Evolutionary conservation across 225 moss, liverwort and hornwort genomes (phyloP), one percentile per base, ranked within the genome.

Genomic region (Ulota crispa): DNA sequence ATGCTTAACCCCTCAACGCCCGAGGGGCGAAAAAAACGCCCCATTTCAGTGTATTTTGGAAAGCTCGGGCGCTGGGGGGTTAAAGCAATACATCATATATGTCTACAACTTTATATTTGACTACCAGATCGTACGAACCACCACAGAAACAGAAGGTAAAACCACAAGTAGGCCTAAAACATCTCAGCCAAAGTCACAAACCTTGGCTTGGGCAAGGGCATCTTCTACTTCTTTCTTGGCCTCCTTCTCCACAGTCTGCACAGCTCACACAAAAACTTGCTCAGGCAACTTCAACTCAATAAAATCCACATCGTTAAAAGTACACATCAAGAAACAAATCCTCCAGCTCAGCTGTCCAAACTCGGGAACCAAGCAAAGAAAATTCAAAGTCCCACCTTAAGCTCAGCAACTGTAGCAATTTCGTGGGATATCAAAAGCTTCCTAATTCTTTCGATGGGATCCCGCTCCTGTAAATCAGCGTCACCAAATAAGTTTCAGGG

Each of bases 361-460:
- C 34, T 67, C 66, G 27, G 26, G 68, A 72, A 68, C 36, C 16
- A 20, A 32, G n/a, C 1, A 27, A 21, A 24, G 9, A 5, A 69
- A 43, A 47, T 16, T 1, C 8, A 7, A 70, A 55, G 19, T 27
- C 24, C 32, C 18, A 89, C 92, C 90, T 92, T 99, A 77, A 99
- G 82, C 32, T 95, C 98, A 20, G 90, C 91, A 74, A 91, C 94
- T 8, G 94, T 85, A 30, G 90, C 92, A 69, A 99, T 92, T 64
- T 93, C 87, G 59, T 88, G 84, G 21, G 95, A 86, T 79, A 99
- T 75, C 72, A 99, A 70, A 75, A 99, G 86, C 68, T 99, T 99
- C 87, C 96, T 92, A 27, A 99, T 99, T 90, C 98, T 91, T 85
- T 99, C 98, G 15, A 99, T 93, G 31, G 93, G 93, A 83, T 99